These are phyloP conservation scores for Glarea lozoyensis DNA, from an alignment of 495 filamentous ascomycete genomes.

Conservation along the genomic window DNA sequence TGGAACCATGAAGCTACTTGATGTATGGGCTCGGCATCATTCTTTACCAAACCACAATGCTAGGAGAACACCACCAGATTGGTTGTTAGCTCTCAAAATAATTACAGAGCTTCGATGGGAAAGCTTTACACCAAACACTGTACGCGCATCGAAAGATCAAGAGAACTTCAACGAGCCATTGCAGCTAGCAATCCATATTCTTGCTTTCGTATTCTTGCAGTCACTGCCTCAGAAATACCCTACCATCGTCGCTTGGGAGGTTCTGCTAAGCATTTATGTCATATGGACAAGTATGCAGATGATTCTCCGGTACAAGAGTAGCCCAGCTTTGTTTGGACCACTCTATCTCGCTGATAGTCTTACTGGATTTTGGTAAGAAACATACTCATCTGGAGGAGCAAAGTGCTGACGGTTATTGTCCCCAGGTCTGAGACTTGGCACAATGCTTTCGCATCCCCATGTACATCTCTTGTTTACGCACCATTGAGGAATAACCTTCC, in stretches of 20 bases:
- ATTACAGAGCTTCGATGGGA: slow-evolving; percentile 30
- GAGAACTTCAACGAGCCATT: slow-evolving; percentile 28
- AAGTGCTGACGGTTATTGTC: slow-evolving; percentile 5
- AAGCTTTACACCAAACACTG: slow-evolving; percentile 29
- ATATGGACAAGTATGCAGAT: slow-evolving; percentile 29
- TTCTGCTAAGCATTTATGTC: slow-evolving; percentile 28
- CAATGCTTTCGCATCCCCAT: slow-evolving; percentile 29
- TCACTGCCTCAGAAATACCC: slow-evolving; percentile 21
- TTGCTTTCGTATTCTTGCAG: slow-evolving; percentile 23
- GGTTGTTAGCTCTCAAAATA: slow-evolving; percentile 20
- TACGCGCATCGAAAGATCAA: slow-evolving; percentile 18
- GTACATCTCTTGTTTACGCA: slow-evolving; percentile 23
- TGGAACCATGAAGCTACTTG: slow-evolving; percentile 28
- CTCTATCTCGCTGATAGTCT: slow-evolving; percentile 27
- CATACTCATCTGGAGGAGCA: neutral
- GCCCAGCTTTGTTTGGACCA: slow-evolving; percentile 28
- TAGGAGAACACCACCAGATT: slow-evolving; percentile 18
- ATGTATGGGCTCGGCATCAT: slow-evolving; percentile 24
- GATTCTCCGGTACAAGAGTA: slow-evolving; percentile 25
- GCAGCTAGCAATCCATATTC: slow-evolving; percentile 22
- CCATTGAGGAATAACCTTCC: slow-evolving; percentile 21
- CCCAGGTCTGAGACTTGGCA: slow-evolving; percentile 29
- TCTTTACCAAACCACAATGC: slow-evolving; percentile 20
- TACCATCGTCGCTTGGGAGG: slow-evolving; percentile 24
- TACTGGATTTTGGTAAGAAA: slow-evolving; percentile 24